Conservation (phyloP, 2,329 filamentous ascomycete species). For the Aspergillus piperis region DNA sequence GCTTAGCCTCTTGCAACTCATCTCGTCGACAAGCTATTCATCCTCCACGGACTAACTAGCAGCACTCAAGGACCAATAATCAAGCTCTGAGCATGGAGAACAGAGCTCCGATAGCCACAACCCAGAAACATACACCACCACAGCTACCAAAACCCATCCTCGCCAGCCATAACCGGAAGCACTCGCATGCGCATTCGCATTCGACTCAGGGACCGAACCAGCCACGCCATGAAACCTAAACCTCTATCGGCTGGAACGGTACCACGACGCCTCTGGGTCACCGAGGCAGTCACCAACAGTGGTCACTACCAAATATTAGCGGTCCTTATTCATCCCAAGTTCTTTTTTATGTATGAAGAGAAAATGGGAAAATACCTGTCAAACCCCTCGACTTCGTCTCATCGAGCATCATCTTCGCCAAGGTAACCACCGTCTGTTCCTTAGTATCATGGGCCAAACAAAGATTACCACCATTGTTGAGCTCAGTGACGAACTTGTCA, state of each 20-base stretch:
- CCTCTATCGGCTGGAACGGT: conserved; percentile 26
- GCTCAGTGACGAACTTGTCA: conserved; percentile 31
- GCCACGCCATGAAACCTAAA: background rate
- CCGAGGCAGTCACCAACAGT: conserved; percentile 61
- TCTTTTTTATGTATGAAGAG: background rate
- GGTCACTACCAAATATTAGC: conserved; percentile 39
- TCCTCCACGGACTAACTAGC: too few species aligned
- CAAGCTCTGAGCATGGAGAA: too few species aligned
- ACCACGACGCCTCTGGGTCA: conserved; percentile 57
- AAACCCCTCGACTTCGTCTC: conserved; percentile 47
- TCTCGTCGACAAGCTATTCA: too few species aligned
- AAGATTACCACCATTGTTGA: conserved; percentile 36
- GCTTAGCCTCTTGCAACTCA: too few species aligned
- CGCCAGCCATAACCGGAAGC: too few species aligned
- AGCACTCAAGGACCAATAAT: too few species aligned
- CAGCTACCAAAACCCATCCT: too few species aligned
- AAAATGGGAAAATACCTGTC: conserved; percentile 24
- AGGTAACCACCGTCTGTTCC: conserved; percentile 33
- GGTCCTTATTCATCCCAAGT: too few species aligned
- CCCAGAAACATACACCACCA: too few species aligned
- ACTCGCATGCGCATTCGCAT: too few species aligned
- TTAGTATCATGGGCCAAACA: conserved; percentile 42
- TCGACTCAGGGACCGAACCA: too few species aligned
- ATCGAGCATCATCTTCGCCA: conserved; percentile 36
- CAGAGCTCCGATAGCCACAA: too few species aligned